A percentile compares a stretch with the other conserved stretches of the same genome.
phyloP scores from a whole-genome alignment of 192 early-diverging fungal species.

The Umbelopsis sp. region DNA sequence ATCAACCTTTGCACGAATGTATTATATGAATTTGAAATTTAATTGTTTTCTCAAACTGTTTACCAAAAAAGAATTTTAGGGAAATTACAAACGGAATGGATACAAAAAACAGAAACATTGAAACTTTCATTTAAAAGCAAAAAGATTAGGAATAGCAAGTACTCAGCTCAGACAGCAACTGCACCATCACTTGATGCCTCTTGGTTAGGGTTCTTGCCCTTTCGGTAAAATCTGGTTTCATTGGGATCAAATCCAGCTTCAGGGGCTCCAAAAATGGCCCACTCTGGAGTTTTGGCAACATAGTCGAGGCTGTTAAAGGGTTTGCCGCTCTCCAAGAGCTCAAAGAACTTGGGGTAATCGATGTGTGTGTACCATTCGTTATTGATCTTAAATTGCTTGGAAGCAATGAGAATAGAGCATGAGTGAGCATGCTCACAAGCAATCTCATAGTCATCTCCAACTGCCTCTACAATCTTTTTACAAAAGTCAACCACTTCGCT shows the following conservation, averaged over 20 bases:
- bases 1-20: too few species aligned
- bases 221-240: conserved; percentile 66
- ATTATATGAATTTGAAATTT: too few species aligned
- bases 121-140: neutral
- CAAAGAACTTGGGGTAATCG: conserved; percentile 71
- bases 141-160: neutral
- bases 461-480: conserved; percentile 49
- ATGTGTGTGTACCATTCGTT: conserved; percentile 75
- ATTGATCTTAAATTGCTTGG: conserved; percentile 64
- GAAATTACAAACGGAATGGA: neutral
- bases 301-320: conserved; percentile 67
- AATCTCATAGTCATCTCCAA: conserved; percentile 68
- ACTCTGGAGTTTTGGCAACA: conserved; percentile 65
- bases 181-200: neutral
- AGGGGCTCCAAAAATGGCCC: conserved; percentile 69
- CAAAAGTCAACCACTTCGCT: conserved; percentile 70
- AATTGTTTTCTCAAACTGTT: too few species aligned
- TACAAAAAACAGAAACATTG: too few species aligned
- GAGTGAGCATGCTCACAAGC: conserved; percentile 73
- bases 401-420: conserved; percentile 67
- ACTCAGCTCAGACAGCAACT: neutral
- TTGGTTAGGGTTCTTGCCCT: conserved; percentile 25
- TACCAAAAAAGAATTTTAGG: neutral
- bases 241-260: conserved; percentile 72
- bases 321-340: conserved; percentile 52